Evolutionary conservation across 345 rosid species (phyloP).

Genomic region (Eutrema japonicum): DNA sequence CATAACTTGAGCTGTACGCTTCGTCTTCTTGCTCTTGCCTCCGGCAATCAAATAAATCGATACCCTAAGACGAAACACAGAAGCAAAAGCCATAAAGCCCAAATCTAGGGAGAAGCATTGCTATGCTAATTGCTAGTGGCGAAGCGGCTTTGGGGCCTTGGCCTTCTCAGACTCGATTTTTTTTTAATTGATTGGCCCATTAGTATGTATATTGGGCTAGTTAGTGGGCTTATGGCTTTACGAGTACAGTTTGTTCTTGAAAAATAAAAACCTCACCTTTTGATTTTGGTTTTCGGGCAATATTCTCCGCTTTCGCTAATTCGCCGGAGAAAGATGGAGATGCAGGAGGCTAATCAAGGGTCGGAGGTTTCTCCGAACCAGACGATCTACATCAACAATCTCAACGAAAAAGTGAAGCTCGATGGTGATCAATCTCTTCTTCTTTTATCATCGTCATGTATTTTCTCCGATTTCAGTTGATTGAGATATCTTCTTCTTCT

Average conservation of each 20-base stretch:
- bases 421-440: constrained; percentile 54
- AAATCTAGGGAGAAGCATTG: no score
- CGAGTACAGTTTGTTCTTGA: neutral
- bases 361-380: constrained; percentile 64
- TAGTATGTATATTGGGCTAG: neutral
- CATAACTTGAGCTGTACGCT: no score
- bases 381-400: constrained; percentile 95
- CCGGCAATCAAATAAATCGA: no score
- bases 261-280: neutral
- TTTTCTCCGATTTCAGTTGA: constrained; percentile 14
- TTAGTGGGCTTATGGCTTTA: constrained; percentile 21
- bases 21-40: no score
- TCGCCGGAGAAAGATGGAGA: constrained; percentile 44
- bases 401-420: constrained; percentile 93
- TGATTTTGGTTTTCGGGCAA: neutral
- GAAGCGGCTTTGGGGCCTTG: no score
- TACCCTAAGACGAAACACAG: no score
- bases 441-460: neutral
- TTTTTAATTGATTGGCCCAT: neutral
- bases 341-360: constrained; percentile 58
- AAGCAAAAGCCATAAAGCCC: neutral
- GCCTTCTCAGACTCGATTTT: no score
- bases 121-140: no score
- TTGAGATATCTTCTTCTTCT: neutral
- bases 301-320: neutral